Base-by-base conservation (phyloP, 1,284 basidiomycete species). In the Naganishia albida region DNA sequence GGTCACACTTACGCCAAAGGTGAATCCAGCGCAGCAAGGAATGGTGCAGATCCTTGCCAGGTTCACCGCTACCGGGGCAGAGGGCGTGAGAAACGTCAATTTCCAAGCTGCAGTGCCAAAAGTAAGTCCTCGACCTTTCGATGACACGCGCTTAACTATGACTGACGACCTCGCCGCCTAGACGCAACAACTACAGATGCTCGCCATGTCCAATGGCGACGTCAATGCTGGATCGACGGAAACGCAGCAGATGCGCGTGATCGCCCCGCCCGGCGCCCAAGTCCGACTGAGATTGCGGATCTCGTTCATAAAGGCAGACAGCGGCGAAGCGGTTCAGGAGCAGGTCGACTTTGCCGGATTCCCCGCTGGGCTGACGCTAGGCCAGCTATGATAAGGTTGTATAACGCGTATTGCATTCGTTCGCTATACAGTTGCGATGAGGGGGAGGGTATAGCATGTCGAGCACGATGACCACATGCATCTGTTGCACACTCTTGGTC, bases 31-130 rank as follows among this genome's bases (percentile, higher is more conserved):
- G 51, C 87, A 89, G 68, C 89, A 91, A 8, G 93, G 93, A 34
- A 83, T 96, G 42, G 88, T 96, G 38, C 90, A 93, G 80, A 89
- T 99, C 69, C 81, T 93, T 62, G 94, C 93, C 7, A 84, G 88
- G 56, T 99, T 99, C 82, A 88, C 89, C 64, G 84, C 87, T 2
- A 80, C 83, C 2, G 87, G 87, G 4, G 76, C 76, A 8, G 81
- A 77, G 13, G 67, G 83, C 2, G 85, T 83, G 3, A 82, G 82
- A 16, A 85, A 84, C 1, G 82, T 99, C 67, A 93, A 88, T 75
- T 96, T 99, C 83, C 95, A 99, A 78, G 96, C 94, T 50, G 96
- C 96, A 3, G 96, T 99, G 10, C 96, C 96, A 3, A 97, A 94
- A 85, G 92, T 93, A 30, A 49, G 59, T 38, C 10, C 8, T 34